Base-by-base conservation (phyloP, 495 filamentous ascomycete genomes). In the Friedmanniomyces endolithicus region DNA sequence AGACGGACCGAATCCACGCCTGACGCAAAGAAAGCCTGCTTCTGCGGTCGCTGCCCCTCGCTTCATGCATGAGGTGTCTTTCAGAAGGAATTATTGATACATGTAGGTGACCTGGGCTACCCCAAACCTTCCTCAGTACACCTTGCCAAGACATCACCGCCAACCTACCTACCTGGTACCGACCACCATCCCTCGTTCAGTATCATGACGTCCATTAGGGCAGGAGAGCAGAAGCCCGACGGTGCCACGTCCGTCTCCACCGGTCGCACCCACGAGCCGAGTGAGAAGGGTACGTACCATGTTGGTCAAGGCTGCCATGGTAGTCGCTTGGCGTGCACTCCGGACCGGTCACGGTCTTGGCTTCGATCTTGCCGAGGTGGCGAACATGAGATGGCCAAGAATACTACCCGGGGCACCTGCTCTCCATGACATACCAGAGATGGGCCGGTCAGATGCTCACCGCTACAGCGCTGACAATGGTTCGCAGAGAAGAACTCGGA, bases 401-500 rank as follows among this genome's bases (percentile, higher is more conserved):
- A n/a, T n/a, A n/a, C n/a, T n/a, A n/a, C n/a, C n/a, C n/a, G n/a
- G n/a, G n/a, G n/a, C n/a, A n/a, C 9, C 9, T 31, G 27, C 27
- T 31, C 9, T 31, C 9, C 27, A 4, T 31, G 27, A 4, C 9
- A 31, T 31, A 4, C 4, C 27, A 31, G 27, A 31, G 4, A 31
- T 3, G 9, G 27, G 27, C 27, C 3, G 27, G 9, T 31, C 27
- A 31, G 3, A 9, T 31, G 9, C 27, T 31, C 27, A 31, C 27
- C 27, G 27, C 27, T 41, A 22, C 44, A 16, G 7, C 44, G 29
- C 47, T 50, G n/a, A 50, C n/a, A 14, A n/a, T 39, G 19, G 11
- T 6, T 6, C 14, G 23, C 43, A 84, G 88, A 94, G 74, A 73
- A 78, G 58, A 76, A 73, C 54, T 92, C 86, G 61, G 83, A 84